phyloP scores from a whole-genome alignment of 2,329 filamentous ascomycete species.

The Penicillium sp. region DNA sequence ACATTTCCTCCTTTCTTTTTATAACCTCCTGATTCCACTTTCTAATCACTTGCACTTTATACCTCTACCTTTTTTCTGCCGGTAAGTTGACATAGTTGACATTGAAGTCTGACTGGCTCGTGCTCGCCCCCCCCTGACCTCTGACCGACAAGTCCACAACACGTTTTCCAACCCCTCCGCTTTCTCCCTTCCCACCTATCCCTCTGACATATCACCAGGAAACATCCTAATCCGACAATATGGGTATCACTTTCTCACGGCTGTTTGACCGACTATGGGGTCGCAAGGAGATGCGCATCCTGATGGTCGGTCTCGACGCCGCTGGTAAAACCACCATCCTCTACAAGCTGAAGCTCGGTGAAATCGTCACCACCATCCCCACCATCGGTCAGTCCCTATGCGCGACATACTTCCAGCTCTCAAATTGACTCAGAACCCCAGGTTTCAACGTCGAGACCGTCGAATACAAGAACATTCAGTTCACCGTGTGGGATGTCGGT shows the following conservation, averaged over 20 bases:
- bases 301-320: constrained; percentile 99
- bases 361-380: constrained; percentile 98
- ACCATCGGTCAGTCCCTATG: constrained; percentile 79
- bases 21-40: not conserved
- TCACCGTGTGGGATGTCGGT: constrained; percentile 99
- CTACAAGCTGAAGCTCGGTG: constrained; percentile 98
- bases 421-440: constrained; percentile 37
- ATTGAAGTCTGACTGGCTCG: constrained; percentile 2
- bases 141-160: constrained; percentile 23
- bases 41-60: constrained; percentile 4
- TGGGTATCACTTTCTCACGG: constrained; percentile 98
- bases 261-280: constrained; percentile 95
- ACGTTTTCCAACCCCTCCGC: constrained; percentile 24
- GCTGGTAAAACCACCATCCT: constrained; percentile 99
- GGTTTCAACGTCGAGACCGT: constrained; percentile 99
- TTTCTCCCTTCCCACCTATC: constrained; percentile 14
- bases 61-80: constrained; percentile 11
- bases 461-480: constrained; percentile 99
- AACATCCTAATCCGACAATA: constrained; percentile 56
- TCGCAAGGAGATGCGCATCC: constrained; percentile 99
- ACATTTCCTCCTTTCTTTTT: constrained; percentile 6
- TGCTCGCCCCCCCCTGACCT: constrained; percentile 11
- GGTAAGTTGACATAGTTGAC: constrained; percentile 4
- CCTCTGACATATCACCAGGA: constrained; percentile 11
- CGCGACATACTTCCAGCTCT: not conserved